These are phyloP conservation scores for Magnaporthiopsis incrustans DNA, from an alignment of 2,329 filamentous ascomycete species.

Conservation along the genomic window DNA sequence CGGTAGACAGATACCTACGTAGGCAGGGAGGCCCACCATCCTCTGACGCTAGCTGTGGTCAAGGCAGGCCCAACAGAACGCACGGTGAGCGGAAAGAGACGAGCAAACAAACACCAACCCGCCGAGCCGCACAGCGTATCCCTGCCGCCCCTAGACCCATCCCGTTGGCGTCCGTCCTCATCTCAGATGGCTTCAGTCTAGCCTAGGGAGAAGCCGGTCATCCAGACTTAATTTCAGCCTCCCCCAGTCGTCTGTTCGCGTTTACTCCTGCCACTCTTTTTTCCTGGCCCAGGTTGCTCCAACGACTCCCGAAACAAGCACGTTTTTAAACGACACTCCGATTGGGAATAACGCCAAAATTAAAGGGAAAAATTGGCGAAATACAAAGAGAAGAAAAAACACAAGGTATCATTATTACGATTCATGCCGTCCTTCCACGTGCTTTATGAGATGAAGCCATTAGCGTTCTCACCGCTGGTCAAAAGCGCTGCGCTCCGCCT, in stretches of 20 bases:
- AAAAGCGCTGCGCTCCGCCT: slow-evolving; percentile 68
- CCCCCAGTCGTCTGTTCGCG: slow-evolving; percentile 4
- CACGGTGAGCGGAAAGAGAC: neutral
- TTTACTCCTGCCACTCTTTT: slow-evolving; percentile 1
- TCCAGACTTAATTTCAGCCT: neutral
- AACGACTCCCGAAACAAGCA: neutral
- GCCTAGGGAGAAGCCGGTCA: neutral
- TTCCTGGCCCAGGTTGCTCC: slow-evolving; percentile 6
- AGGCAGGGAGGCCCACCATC: neutral
- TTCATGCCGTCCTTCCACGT: neutral
- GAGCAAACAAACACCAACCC: neutral
- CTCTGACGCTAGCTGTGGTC: neutral
- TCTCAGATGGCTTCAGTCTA: neutral
- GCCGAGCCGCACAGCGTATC: neutral
- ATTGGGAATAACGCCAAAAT: neutral
- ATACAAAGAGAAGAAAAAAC: slow-evolving; percentile 1
- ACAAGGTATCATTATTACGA: neutral
- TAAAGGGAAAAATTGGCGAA: neutral
- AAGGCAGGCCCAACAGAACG: neutral
- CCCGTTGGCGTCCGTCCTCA: neutral
- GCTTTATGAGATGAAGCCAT: slow-evolving; percentile 54
- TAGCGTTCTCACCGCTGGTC: slow-evolving; percentile 47
- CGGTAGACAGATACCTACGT: neutral
- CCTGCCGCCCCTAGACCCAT: neutral
- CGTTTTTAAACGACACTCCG: neutral